Evolutionary conservation across 805 yeast species (phyloP).

Genomic region (Huiozyma naganishii): DNA sequence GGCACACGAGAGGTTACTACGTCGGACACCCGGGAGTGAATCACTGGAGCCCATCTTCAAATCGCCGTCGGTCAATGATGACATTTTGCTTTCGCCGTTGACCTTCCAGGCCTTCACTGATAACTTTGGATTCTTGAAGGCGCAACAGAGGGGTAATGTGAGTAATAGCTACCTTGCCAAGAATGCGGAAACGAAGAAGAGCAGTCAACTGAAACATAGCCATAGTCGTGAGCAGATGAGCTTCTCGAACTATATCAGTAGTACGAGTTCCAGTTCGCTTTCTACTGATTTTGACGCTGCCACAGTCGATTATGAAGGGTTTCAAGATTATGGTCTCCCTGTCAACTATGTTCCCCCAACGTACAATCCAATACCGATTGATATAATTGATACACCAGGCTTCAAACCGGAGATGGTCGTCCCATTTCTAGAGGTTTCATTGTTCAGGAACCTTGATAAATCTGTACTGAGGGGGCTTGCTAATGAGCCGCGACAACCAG

Average conservation of each 20-base stretch:
- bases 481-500: slow-evolving; percentile 50
- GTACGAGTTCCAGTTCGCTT: not conserved
- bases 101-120: slow-evolving; percentile 28
- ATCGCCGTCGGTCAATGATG: slow-evolving; percentile 23
- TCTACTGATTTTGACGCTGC: not conserved
- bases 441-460: slow-evolving; percentile 50
- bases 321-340: slow-evolving; percentile 8
- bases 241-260: not conserved
- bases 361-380: slow-evolving; percentile 51
- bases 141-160: slow-evolving; percentile 6
- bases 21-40: slow-evolving; percentile 24
- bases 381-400: slow-evolving; percentile 66
- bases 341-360: slow-evolving; percentile 36
- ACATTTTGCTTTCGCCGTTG: slow-evolving; percentile 29
- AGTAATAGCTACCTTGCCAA: slow-evolving; percentile 5
- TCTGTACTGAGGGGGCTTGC: slow-evolving; percentile 53
- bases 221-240: too few species aligned
- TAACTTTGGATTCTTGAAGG: slow-evolving; percentile 14
- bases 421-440: slow-evolving; percentile 65
- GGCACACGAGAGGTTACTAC: slow-evolving; percentile 32
- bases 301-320: too few species aligned
- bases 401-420: slow-evolving; percentile 56
- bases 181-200: not conserved
- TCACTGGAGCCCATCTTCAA: slow-evolving; percentile 21
- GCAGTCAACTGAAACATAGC: not conserved